Evolutionary conservation across 176 grass and related monocot genomes (phyloP), one percentile per base, ranked within the genome.

Genomic region (Oryza punctata): DNA sequence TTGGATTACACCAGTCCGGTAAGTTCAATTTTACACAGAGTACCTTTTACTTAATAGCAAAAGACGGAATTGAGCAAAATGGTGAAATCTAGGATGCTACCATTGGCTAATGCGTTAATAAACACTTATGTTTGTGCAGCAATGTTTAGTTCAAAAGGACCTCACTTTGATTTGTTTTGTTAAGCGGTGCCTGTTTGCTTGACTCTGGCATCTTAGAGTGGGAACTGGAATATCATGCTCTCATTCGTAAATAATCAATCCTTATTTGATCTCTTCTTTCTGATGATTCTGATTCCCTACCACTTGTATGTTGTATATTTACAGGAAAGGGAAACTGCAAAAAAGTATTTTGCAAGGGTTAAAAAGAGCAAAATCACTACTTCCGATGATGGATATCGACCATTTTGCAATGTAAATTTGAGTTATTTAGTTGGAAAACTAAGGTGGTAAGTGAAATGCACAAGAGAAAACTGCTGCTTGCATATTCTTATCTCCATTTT

Each of bases 1-100:
- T 80, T 99, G 65, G 96, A 99, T 85, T 96, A 91, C 83, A 96
- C 96, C 78, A 93, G 93, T 75, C 97, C 93, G 14, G 96, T 99
- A 96, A 85, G 93, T 84, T 75, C 59, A 68, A 68, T 41, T 10
- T 47, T 85, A 32, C 66, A 47, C 29, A 27, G 47, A 59, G 29
- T 86, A 25, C 40, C 81, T 75, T 52, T 41, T 43, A 80, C 21
- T 67, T 66, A 79, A 67, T 19, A 63, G 63, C 21, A 49, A 10
- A 60, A 85, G 32, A 84, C 74, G 16, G 74, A 65, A 41, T 45
- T 65, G 15, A 67, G 65, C 24, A 15, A 7, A 67, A 67, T 60
- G 13, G 28, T 41, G 7, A 64, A 77, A 78, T 76, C 5, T 54
- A 43, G 23, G 52, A 64, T 12, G 52, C 19, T 10, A 16, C 9